These are phyloP conservation scores for Zhuliangozyma blackwelliae DNA, from an alignment of 1,139 yeast species.

Conservation along the genomic window DNA sequence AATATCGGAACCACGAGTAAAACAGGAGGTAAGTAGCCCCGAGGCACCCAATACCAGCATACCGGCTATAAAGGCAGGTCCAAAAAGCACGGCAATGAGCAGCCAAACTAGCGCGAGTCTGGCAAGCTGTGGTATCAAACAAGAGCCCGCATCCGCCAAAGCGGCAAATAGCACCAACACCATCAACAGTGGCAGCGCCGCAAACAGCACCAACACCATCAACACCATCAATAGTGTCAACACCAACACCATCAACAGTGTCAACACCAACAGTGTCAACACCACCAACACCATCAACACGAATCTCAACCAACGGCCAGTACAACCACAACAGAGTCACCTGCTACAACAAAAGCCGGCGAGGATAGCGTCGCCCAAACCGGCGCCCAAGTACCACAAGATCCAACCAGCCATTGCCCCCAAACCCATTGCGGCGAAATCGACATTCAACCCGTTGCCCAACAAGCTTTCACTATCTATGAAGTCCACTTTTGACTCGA, in stretches of 20 bases:
- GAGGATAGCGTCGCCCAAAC: neutral
- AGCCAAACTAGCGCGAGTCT: too few species aligned
- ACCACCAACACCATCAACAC: neutral
- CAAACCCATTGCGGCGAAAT: constrained; percentile 23
- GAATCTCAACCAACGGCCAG: neutral
- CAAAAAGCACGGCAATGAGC: too few species aligned
- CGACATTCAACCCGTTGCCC: constrained; percentile 11
- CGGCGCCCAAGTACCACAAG: constrained; percentile 27
- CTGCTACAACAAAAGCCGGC: constrained; percentile 1
- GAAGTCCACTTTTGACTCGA: constrained; percentile 9
- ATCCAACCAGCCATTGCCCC: constrained; percentile 45
- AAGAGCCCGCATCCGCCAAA: too few species aligned
- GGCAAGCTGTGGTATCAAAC: too few species aligned
- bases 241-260: neutral
- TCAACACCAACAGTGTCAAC: neutral
- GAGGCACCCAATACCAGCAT: too few species aligned
- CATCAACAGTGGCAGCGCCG: too few species aligned
- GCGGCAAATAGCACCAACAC: too few species aligned
- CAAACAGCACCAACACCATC: neutral
- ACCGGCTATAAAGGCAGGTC: too few species aligned
- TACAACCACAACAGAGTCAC: neutral
- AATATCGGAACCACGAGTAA: too few species aligned
- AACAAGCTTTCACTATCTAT: constrained; percentile 11
- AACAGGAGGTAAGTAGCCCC: too few species aligned
- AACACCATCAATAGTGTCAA: neutral